Evolutionary conservation across 345 rosid species (phyloP), one percentile per base, ranked within the genome.

Genomic region (Litchi chinensis): DNA sequence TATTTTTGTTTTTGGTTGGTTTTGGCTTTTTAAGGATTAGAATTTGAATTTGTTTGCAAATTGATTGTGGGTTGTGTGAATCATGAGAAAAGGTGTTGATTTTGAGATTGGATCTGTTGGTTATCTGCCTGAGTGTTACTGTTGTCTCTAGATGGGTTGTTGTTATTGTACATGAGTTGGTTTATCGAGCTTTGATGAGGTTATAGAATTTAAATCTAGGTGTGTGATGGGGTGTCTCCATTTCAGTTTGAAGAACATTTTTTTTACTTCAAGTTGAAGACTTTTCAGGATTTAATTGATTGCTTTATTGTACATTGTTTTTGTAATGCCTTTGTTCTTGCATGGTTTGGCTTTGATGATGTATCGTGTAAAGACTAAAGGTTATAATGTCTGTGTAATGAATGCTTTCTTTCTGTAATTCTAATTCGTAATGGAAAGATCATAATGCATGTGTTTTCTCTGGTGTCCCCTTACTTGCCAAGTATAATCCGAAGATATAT

Each of bases 51-150:
- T 41, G 68, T 43, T 21, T 72, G 22, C 56, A 73, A 40, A 73
- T 73, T 56, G 26, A 52, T 7, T 26, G 16, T 24, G 44, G 69
- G 56, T 62, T 46, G 37, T 75, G 41, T 75, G 48, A 75, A 75
- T 65, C 46, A 75, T 13, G 13, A 11, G 46, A 57, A 64, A 16
- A 41, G 70, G 70, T 46, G 28, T 39, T 26, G 40, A 19, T n/a
- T 59, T 28, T 19, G 26, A 75, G 62, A 75, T 64, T 75, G 16
- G 72, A 37, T 48, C 21, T 52, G 10, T 13, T 39, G 13, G 15
- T 66, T 68, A 22, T 54, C 41, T 76, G 9, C 41, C 13, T 6
- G 66, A 68, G 57, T 54, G 52, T 46, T 46, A 32, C 2, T 32
- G 37, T 65, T 7, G 57, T 37, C 32, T 75, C n/a, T 37, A n/a